phyloP scores from a whole-genome alignment of 805 yeast species.

The Hanseniaspora guilliermondii region DNA sequence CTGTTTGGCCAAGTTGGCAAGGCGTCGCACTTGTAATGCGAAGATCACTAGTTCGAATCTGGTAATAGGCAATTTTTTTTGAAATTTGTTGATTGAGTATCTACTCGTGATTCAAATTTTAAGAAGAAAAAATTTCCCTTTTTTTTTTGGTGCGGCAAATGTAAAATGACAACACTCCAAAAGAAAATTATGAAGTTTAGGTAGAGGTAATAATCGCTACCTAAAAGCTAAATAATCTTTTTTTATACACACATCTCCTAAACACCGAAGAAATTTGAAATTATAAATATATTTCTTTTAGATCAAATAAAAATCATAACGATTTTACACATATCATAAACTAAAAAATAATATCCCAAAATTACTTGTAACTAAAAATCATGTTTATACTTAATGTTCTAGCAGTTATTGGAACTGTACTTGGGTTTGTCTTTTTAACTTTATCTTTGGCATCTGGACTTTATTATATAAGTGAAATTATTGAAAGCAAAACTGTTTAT shows the following conservation, averaged over 20 bases:
- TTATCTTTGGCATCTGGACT: constrained; percentile 78
- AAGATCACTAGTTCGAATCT: constrained; percentile 92
- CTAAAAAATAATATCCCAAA: not conserved
- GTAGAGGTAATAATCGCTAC: no score
- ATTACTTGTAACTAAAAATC: not conserved
- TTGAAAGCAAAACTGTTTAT: constrained; percentile 84
- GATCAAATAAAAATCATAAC: no score
- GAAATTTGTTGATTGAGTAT: no score
- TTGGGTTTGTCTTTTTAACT: constrained; percentile 51
- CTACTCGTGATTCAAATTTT: no score
- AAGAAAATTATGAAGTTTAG: no score
- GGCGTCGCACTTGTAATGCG: constrained; percentile 99
- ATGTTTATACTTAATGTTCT: constrained; percentile 47
- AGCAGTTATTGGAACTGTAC: constrained; percentile 46
- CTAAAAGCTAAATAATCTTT: not conserved
- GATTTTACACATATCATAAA: no score
- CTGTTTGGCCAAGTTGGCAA: constrained; percentile 97
- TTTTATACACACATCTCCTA: not conserved
- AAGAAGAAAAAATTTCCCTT: no score
- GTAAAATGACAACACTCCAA: no score
- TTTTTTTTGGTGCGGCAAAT: no score
- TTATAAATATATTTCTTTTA: not conserved
- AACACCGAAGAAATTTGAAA: not conserved
- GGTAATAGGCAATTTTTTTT: constrained; percentile 55
- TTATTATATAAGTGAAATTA: constrained; percentile 80